A percentile compares a stretch with the other conserved stretches of the same genome.
These are phyloP conservation scores for Gracilaria domingensis DNA, from an alignment of 23 red algal genomes.

Conservation along the genomic window DNA sequence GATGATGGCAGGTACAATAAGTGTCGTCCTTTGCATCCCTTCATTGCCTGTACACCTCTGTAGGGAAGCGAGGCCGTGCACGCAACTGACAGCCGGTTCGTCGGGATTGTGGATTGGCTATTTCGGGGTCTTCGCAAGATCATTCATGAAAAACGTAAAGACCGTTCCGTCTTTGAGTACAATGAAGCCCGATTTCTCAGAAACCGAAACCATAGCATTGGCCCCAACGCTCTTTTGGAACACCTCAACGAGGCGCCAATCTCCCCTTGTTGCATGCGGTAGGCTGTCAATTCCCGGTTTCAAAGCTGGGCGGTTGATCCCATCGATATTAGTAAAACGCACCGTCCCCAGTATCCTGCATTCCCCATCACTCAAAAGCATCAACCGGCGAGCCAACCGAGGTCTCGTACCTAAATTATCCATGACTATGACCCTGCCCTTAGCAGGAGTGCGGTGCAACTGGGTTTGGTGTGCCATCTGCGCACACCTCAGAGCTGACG, in stretches of 20 bases:
- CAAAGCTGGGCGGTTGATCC: neutral
- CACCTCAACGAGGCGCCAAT: neutral
- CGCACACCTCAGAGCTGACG: neutral
- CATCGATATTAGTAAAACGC: neutral
- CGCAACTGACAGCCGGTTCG: neutral
- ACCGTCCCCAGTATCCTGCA: neutral
- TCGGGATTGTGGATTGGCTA: neutral
- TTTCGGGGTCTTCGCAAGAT: neutral
- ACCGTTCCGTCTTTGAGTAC: neutral
- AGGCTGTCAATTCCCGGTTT: neutral
- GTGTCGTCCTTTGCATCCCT: neutral
- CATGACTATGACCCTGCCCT: neutral
- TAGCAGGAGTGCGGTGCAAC: neutral
- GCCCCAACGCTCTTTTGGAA: neutral
- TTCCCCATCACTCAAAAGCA: neutral
- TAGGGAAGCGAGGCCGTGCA: neutral
- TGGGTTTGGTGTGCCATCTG: slow-evolving; percentile 1
- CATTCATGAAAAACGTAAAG: neutral
- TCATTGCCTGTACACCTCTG: neutral
- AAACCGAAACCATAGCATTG: neutral
- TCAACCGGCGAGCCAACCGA: neutral
- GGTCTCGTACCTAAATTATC: neutral
- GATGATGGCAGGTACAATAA: neutral
- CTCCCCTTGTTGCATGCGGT: neutral
- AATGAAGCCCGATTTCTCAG: neutral